phyloP scores from a whole-genome alignment of 2,329 filamentous ascomycete species.

The Xylaria digitata region DNA sequence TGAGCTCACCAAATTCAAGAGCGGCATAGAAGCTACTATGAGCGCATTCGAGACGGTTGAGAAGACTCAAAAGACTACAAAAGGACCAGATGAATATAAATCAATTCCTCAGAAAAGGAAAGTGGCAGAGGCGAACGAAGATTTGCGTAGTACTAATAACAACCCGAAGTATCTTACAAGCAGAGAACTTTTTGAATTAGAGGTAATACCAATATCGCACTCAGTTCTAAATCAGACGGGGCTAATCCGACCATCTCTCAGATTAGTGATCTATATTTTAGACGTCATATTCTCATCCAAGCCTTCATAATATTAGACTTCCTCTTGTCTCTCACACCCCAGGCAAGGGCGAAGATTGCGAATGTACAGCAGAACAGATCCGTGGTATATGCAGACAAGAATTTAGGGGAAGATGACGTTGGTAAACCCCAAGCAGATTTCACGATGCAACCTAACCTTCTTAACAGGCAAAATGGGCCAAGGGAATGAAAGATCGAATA shows the following conservation, averaged over 20 bases:
- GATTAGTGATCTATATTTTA: conserved; percentile 94
- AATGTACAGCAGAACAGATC: conserved; percentile 81
- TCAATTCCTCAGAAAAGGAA: conserved; percentile 76
- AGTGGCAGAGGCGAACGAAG: conserved; percentile 66
- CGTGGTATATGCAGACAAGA: conserved; percentile 82
- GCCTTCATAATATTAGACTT: conserved; percentile 96
- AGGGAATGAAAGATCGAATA: conserved; percentile 80
- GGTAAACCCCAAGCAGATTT: conserved; percentile 51
- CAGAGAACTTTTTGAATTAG: conserved; percentile 92
- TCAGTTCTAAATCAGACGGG: conserved; percentile 6
- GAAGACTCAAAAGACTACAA: conserved; percentile 62
- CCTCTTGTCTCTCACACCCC: conserved; percentile 85
- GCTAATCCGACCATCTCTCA: conserved; percentile 50
- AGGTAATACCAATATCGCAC: conserved; percentile 64
- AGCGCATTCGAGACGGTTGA: conserved; percentile 64
- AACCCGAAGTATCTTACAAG: conserved; percentile 99
- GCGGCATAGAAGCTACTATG: conserved; percentile 75
- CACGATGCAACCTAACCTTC: conserved; percentile 37
- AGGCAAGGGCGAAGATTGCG: conserved; percentile 82
- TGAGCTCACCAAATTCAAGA: conserved; percentile 84
- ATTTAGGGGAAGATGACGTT: conserved; percentile 84
- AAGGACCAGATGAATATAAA: conserved; percentile 70
- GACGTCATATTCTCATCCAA: conserved; percentile 93
- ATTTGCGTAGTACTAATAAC: conserved; percentile 78
- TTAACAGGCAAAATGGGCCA: conserved; percentile 81